Base-by-base conservation (phyloP, 192 early-diverging fungal species). In the Gaertneriomyces sp. region DNA sequence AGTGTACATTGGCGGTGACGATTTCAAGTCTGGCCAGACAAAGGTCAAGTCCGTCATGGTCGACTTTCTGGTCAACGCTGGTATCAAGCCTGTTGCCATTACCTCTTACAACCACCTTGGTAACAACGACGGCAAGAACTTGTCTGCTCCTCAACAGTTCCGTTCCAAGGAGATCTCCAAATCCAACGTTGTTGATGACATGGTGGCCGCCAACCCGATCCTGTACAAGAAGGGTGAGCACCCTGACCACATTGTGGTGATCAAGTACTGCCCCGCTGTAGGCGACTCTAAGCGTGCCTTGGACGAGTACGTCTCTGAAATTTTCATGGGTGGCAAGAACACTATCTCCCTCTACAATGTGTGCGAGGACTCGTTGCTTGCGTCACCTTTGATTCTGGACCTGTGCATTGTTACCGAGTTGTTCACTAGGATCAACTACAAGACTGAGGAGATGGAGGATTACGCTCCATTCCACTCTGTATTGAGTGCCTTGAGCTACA, bases 21-120 rank as follows among this genome's bases (percentile, higher is more conserved):
- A 99, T 82, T 99, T 99, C 91, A 99, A 99, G 86, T 93, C 90
- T 68, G 96, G 96, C 45, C 96, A 99, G 76, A 99, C 96, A 72
- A 99, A 99, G 88, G 83, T 99, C 85, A 99, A 99, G 87, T 96
- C 94, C 10, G 96, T 94, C 56, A 81, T 99, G 71, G 93, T 96
- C 46, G 96, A 99, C 76, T 99, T 99, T 79, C 81, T 99, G 60
- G 96, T 99, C 69, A 94, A 91, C 72, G 94, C 96, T 53, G 96
- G 96, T 67, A 93, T 99, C 88, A 97, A 97, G 86, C 96, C 96
- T 42, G 73, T 96, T 63, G 86, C 89, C 54, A 99, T 99, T 70
- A 93, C 94, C 43, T 90, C 87, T 46, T 98, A 96, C 87, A 96
- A 96, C 85, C 94, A 96, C 75, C 86, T 98, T 72, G 96, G 96